Evolutionary conservation across 1,284 basidiomycete genomes (phyloP), one percentile per base, ranked within the genome.

Genomic region (Microstroma glucosiphilum): DNA sequence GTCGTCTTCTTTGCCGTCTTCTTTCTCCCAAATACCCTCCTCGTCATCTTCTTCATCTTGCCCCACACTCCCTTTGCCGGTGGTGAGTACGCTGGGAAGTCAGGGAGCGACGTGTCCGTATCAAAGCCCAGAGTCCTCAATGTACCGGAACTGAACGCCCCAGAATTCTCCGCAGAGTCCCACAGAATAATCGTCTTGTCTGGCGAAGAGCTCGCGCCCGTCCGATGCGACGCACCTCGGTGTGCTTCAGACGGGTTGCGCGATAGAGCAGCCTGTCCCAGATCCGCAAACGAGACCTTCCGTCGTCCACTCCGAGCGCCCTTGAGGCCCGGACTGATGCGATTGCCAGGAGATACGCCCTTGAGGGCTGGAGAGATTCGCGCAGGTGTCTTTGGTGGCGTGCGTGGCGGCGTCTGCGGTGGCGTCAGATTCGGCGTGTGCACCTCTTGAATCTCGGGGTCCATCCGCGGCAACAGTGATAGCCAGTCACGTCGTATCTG

Each of bases 1-100:
- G 21, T 46, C 43, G 23, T 48, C 15, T 56, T 25, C 42, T 55
- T 59, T 19, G 59, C 11, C 46, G 46, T 3, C 46, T 48, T 23
- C 46, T 12, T 12, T 12, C 46, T 48, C 46, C 46, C 46, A 23
- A n/a, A n/a, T 12, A 48, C 46, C 46, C 46, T 48, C 46, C 46
- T 3, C 46, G 17, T 23, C 23, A 48, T 48, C 46, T 23, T 48
- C 46, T 48, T 48, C 46, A 48, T 48, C 46, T 48, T 48, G 46
- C 46, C 23, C 46, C 46, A n/a, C 12, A 23, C 46, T 12, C 46
- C 46, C 46, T 48, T 48, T 3, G 46, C 23, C 46, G 46, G 46
- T 7, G 46, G 46, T 7, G 46, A 48, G 46, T n/a, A n/a, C 46
- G 46, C 4, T 23, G 23, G 46, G 12, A n/a, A n/a, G 46, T n/a